Base-by-base conservation (phyloP, 768 basidiomycete genomes). In the Cantharellus anzutake region DNA sequence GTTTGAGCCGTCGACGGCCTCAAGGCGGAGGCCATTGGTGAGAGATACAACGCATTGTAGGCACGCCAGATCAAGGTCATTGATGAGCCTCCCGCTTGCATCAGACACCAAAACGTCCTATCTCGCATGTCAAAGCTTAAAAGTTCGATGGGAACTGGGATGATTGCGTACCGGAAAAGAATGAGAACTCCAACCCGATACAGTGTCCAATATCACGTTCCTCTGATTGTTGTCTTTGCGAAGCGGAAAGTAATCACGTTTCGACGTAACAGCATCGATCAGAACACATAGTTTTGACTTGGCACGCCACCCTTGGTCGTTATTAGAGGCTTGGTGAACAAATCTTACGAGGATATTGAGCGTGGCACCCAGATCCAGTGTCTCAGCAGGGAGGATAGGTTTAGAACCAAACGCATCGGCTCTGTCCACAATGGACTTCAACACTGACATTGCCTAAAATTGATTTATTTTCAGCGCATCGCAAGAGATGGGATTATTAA, bases 241-340 rank as follows among this genome's bases (percentile, higher is more conserved):
- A 63, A 84, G 68, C 76, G 34, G 57, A 75, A 29, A 88, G 68
- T 4, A 75, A 73, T 59, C 84, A 83, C 2, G 75, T 72, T 34
- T 81, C 79, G 44, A 76, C 75, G 65, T 84, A 81, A 14, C 84
- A 75, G 50, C 75, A 61, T 86, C 85, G 63, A 80, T 80, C 40
- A 92, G 74, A 35, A 72, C 70, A 64, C 87, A 90, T 65, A 84
- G 90, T 66, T 83, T 86, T 66, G 78, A 73, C 67, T 84, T 84
- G 63, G 89, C 73, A 4, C 87, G 79, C 55, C 78, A 74, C 1
- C 78, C 78, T 0, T 73, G 68, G 2, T 75, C 61, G 68, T 57
- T 80, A 76, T 57, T 72, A 65, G 70, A 83, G 3, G 70, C 81
- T 5, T 80, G 78, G 52, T 80, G 74, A 59, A 90, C 78, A 68